phyloP scores from a whole-genome alignment of 768 basidiomycete genomes.

The Termitomyces eurrhizus region DNA sequence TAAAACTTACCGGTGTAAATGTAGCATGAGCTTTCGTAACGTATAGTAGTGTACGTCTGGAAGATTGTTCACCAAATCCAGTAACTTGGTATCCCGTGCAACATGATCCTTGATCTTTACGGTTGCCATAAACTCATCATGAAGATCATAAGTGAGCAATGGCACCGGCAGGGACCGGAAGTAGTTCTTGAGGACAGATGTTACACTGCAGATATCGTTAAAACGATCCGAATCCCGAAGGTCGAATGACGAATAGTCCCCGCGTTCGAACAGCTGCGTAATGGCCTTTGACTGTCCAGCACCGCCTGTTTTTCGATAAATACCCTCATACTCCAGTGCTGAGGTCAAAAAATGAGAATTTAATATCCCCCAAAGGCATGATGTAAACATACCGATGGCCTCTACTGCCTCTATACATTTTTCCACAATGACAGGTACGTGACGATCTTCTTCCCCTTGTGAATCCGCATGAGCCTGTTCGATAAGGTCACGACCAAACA shows the following conservation, averaged over 20 bases:
- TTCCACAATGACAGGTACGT: slow-evolving; percentile 85
- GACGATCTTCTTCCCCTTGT: slow-evolving; percentile 53
- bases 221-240: slow-evolving; percentile 83
- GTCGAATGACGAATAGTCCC: slow-evolving; percentile 87
- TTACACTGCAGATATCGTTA: slow-evolving; percentile 96
- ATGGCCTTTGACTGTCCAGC: slow-evolving; percentile 89
- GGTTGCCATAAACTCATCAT: slow-evolving; percentile 84
- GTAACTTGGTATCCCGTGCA: slow-evolving; percentile 55
- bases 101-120: slow-evolving; percentile 62
- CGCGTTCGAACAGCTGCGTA: slow-evolving; percentile 91
- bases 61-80: slow-evolving; percentile 69
- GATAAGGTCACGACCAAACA: slow-evolving; percentile 87
- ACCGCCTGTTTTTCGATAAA: slow-evolving; percentile 97
- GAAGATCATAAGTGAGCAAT: slow-evolving; percentile 84
- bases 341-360: background rate
- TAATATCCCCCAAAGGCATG: background rate
- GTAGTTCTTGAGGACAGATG: slow-evolving; percentile 95
- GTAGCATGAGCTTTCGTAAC: slow-evolving; percentile 75
- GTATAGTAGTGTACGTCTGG: slow-evolving; percentile 90
- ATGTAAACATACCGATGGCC: slow-evolving; percentile 53
- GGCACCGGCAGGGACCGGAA: slow-evolving; percentile 92
- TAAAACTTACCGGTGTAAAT: slow-evolving; percentile 73
- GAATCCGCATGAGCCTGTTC: slow-evolving; percentile 79
- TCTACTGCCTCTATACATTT: slow-evolving; percentile 98
- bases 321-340: slow-evolving; percentile 96